Evolutionary conservation across 129 eudicot species (phyloP).

Genomic region (Kitagawia praeruptora): DNA sequence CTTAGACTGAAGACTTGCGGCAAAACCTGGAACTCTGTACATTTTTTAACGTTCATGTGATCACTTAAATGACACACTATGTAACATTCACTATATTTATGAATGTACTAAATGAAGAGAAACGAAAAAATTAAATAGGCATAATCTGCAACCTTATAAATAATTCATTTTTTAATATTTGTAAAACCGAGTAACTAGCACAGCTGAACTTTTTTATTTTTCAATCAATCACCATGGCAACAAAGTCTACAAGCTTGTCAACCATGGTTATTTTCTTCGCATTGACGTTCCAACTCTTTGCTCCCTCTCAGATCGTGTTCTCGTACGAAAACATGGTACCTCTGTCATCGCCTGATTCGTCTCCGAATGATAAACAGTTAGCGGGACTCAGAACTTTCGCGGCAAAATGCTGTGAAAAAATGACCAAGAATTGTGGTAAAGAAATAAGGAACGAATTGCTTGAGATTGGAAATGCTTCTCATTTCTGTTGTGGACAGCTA

Average conservation of each 20-base stretch:
- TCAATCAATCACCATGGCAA: slow-evolving; percentile 1
- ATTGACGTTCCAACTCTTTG: not conserved
- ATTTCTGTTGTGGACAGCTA: not conserved
- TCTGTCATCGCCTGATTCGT: not conserved
- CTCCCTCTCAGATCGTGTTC: not conserved
- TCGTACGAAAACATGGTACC: not conserved
- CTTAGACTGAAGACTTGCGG: too few relatives aligned
- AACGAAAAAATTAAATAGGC: not conserved
- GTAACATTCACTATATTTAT: not conserved
- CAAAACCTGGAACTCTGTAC: too few relatives aligned
- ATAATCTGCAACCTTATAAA: not conserved
- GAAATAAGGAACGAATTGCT: slow-evolving; percentile 1
- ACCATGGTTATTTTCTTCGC: not conserved
- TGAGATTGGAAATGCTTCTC: not conserved
- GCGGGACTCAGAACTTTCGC: not conserved
- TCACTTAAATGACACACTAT: not conserved
- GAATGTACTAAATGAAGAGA: not conserved
- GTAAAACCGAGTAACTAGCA: not conserved
- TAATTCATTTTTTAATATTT: not conserved
- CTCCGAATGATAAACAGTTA: not conserved
- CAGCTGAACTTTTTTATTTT: not conserved
- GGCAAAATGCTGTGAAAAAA: not conserved
- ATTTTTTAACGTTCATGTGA: too few relatives aligned
- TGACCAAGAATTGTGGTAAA: not conserved
- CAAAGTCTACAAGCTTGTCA: not conserved